Evolutionary conservation across 2,329 filamentous ascomycete genomes (phyloP).

Genomic region (Iodosphaeria phyllophila): DNA sequence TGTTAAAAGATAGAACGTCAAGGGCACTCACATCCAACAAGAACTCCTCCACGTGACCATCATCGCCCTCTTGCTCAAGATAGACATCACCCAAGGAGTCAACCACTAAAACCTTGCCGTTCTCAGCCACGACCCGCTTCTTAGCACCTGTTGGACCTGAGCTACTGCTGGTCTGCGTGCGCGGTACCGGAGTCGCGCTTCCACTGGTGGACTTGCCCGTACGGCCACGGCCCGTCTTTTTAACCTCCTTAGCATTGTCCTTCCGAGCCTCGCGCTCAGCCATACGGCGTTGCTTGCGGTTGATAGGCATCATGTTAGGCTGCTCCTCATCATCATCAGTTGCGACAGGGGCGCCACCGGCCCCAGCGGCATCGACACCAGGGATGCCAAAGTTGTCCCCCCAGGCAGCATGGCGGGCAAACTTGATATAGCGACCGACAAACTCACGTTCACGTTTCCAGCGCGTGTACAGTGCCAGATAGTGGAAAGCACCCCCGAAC

Average conservation of each 20-base stretch:
- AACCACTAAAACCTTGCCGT: slow-evolving; percentile 87
- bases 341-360: slow-evolving; percentile 22
- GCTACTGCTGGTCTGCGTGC: slow-evolving; percentile 16
- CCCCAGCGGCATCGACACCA: slow-evolving; percentile 32
- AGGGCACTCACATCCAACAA: slow-evolving; percentile 59
- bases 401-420: slow-evolving; percentile 78
- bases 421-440: slow-evolving; percentile 76
- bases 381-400: slow-evolving; percentile 63
- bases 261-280: slow-evolving; percentile 73
- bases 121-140: slow-evolving; percentile 81
- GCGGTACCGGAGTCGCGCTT: slow-evolving; percentile 33
- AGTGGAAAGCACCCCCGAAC: slow-evolving; percentile 73
- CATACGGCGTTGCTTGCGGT: slow-evolving; percentile 72
- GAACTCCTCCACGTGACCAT: slow-evolving; percentile 67
- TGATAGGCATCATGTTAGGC: slow-evolving; percentile 40
- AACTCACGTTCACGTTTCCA: slow-evolving; percentile 87
- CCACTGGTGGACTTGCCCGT: slow-evolving; percentile 20
- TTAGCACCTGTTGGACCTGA: slow-evolving; percentile 54
- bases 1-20: too few relatives aligned
- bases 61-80: slow-evolving; percentile 78
- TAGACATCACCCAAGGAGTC: slow-evolving; percentile 86
- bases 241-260: slow-evolving; percentile 38
- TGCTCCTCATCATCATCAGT: slow-evolving; percentile 28
- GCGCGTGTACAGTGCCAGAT: slow-evolving; percentile 64
- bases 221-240: slow-evolving; percentile 18